These are phyloP conservation scores for Macrolepiota albuminosa DNA, from an alignment of 768 basidiomycete species.

Conservation along the genomic window DNA sequence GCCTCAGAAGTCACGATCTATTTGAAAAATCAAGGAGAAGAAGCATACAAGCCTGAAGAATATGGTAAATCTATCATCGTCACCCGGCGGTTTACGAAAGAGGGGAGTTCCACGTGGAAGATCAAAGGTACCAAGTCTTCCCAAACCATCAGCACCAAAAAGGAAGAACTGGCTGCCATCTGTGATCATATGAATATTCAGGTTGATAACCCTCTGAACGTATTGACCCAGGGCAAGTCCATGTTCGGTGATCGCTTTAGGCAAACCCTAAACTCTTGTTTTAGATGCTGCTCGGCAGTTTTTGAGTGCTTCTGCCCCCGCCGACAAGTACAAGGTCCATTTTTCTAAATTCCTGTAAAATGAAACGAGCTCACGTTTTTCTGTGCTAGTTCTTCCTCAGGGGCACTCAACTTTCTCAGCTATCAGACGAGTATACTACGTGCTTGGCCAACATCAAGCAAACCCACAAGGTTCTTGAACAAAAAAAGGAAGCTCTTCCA, in stretches of 20 bases:
- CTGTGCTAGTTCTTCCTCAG: conserved; percentile 79
- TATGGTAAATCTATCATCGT: conserved; percentile 86
- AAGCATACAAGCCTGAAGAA: conserved; percentile 80
- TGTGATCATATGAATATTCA: conserved; percentile 96
- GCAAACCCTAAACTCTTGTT: conserved; percentile 11
- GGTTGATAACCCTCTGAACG: conserved; percentile 94
- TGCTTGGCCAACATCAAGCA: conserved; percentile 70
- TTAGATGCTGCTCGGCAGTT: conserved; percentile 75
- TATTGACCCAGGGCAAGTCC: conserved; percentile 84
- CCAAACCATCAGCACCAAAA: conserved; percentile 57
- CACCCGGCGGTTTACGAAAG: conserved; percentile 73
- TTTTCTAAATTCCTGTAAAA: neutral
- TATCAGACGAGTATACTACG: conserved; percentile 80
- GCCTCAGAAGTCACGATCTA: conserved; percentile 71
- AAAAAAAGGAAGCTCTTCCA: conserved; percentile 75
- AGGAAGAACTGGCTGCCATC: conserved; percentile 82
- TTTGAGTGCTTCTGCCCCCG: conserved; percentile 71
- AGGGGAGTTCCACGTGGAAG: conserved; percentile 77
- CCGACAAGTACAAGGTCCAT: conserved; percentile 83
- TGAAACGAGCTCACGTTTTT: neutral
- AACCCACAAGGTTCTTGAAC: conserved; percentile 58
- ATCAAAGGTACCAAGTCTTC: conserved; percentile 56
- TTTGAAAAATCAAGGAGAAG: conserved; percentile 87
- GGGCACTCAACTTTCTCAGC: conserved; percentile 87
- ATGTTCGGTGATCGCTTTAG: neutral